These are phyloP conservation scores for Verticillium longisporum DNA, from an alignment of 2,329 filamentous ascomycete species.

Conservation along the genomic window DNA sequence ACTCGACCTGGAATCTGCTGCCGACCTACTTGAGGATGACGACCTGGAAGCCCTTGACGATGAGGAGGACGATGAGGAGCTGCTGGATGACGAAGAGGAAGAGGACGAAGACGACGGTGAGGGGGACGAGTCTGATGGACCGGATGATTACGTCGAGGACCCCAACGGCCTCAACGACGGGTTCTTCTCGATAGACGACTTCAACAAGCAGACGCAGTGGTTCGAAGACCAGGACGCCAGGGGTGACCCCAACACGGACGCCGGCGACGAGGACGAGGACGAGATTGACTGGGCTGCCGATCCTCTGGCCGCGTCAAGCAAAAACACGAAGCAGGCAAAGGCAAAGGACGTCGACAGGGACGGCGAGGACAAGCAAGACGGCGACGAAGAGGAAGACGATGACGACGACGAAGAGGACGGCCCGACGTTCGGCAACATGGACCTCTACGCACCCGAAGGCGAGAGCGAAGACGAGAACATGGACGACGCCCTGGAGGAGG, in stretches of 20 bases:
- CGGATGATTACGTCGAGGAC: constrained; percentile 58
- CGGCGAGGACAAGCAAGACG: constrained; percentile 24
- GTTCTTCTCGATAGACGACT: constrained; percentile 96
- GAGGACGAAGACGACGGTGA: constrained; percentile 36
- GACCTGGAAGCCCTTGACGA: constrained; percentile 24
- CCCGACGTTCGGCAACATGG: constrained; percentile 76
- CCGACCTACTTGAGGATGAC: constrained; percentile 18
- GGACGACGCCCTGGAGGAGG: constrained; percentile 47
- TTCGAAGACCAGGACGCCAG: constrained; percentile 79
- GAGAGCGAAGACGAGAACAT: constrained; percentile 57
- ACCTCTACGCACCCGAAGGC: constrained; percentile 67
- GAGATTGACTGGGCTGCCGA: constrained; percentile 76
- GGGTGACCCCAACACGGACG: constrained; percentile 68
- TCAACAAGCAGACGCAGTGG: constrained; percentile 88
- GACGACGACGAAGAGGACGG: constrained; percentile 71
- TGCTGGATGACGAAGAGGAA: constrained; percentile 25
- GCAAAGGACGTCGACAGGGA: constrained; percentile 19
- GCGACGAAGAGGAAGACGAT: constrained; percentile 51
- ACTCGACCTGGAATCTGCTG: constrained; percentile 18
- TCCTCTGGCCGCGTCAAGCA: constrained; percentile 45
- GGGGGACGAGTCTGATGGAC: constrained; percentile 42
- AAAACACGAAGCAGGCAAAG: constrained; percentile 6
- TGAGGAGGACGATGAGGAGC: constrained; percentile 21
- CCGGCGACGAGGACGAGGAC: constrained; percentile 75
- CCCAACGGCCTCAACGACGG: constrained; percentile 87